These are phyloP conservation scores for Exophiala xenobiotica DNA, from an alignment of 2,329 filamentous ascomycete species.

Conservation along the genomic window DNA sequence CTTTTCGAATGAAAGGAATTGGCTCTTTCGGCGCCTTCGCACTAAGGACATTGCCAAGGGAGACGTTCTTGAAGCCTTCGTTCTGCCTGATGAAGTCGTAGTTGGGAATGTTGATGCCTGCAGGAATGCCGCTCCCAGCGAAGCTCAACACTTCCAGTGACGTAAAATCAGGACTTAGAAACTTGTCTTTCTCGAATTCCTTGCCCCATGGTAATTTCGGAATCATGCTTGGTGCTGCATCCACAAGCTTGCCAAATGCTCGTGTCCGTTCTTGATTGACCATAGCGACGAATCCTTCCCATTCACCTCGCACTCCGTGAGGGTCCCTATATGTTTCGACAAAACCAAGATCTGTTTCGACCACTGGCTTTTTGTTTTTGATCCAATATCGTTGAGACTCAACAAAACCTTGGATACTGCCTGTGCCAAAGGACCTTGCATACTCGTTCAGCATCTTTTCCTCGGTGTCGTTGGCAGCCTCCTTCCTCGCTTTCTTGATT, in stretches of 20 bases:
- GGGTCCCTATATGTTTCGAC: slow-evolving; percentile 85
- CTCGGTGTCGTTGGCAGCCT: slow-evolving; percentile 72
- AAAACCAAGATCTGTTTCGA: slow-evolving; percentile 80
- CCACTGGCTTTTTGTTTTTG: slow-evolving; percentile 73
- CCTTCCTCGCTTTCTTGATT: slow-evolving; percentile 66
- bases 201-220: slow-evolving; percentile 83
- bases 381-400: slow-evolving; percentile 80
- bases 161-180: slow-evolving; percentile 93
- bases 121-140: slow-evolving; percentile 61
- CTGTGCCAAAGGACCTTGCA: slow-evolving; percentile 69
- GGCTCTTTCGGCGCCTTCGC: slow-evolving; percentile 91
- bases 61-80: slow-evolving; percentile 69
- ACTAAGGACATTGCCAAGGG: slow-evolving; percentile 85
- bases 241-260: slow-evolving; percentile 82
- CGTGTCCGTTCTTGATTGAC: slow-evolving; percentile 86
- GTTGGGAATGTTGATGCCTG: slow-evolving; percentile 58
- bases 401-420: slow-evolving; percentile 75
- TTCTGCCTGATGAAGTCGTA: slow-evolving; percentile 61
- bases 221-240: slow-evolving; percentile 77
- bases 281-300: slow-evolving; percentile 77
- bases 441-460: slow-evolving; percentile 73
- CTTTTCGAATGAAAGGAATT: slow-evolving; percentile 81
- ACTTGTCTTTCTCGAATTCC: slow-evolving; percentile 95
- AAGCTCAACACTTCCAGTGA: slow-evolving; percentile 90
- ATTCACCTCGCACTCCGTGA: slow-evolving; percentile 76